Percentiles rank a stretch among this genome's conserved stretches.
phyloP scores from a whole-genome alignment of 2,329 filamentous ascomycete genomes.

The Camillea tinctor region DNA sequence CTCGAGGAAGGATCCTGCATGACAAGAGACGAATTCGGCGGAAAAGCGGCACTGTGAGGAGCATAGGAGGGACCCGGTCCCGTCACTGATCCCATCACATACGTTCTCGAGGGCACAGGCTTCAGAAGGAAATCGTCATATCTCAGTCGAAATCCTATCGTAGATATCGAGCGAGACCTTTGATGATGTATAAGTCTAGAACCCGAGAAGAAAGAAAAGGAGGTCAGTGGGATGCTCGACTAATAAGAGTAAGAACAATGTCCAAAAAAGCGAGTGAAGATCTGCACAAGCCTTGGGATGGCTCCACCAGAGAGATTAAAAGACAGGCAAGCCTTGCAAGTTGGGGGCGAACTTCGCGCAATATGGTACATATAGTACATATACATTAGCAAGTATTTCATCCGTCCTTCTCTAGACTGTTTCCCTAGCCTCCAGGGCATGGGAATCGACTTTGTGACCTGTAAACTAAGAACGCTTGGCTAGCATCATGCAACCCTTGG shows the following conservation, averaged over 20 bases:
- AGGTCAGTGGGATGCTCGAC: conserved; percentile 18
- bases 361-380: not conserved
- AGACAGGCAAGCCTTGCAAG: conserved; percentile 20
- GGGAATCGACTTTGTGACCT: conserved; percentile 8
- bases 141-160: conserved; percentile 15
- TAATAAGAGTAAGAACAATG: conserved; percentile 6
- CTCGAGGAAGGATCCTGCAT: conserved; percentile 11
- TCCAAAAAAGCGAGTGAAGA: conserved; percentile 20
- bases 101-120: conserved; percentile 11
- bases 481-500: conserved; percentile 1
- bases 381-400: not conserved
- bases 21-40: conserved; percentile 15
- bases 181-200: conserved; percentile 24
- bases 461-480: not conserved
- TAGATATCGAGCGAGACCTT: conserved; percentile 26
- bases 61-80: conserved; percentile 17
- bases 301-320: conserved; percentile 23
- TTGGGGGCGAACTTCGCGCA: not conserved
- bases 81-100: conserved; percentile 22
- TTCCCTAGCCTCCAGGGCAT: conserved; percentile 8
- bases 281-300: conserved; percentile 20
- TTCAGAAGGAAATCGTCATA: conserved; percentile 24
- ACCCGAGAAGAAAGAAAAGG: conserved; percentile 18
- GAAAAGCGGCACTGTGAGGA: conserved; percentile 16
- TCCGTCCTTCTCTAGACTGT: conserved; percentile 10